Base-by-base conservation (phyloP, 441 rosid species). In the Sinapis alba region DNA sequence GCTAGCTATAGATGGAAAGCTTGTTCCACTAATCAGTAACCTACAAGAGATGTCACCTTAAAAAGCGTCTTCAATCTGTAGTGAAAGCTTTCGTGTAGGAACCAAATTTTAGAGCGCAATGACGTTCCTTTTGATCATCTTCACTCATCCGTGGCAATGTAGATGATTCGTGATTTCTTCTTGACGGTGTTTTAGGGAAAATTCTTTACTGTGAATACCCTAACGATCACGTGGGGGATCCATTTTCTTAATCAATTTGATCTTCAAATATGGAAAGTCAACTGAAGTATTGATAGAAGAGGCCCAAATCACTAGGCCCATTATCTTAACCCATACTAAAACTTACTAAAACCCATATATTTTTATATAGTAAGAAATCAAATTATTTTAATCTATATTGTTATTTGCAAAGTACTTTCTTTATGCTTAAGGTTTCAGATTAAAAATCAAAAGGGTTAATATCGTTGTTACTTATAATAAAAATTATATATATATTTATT, bases 41-140 rank as follows among this genome's bases (percentile, higher is more conserved):
- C 97, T 18, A 94, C 98, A 77, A 92, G 86, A 0, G 99, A 92
- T 61, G 92, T 97, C 10, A 94, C 98, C 68, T 86, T 92, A 45
- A 94, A 38, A 84, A 19, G 93, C 99, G 50, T 43, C 50, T 43
- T 94, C 98, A 68, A 94, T 92, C 82, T 92, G 98, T 79, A 85
- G 94, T 0, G 97, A 97, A 19, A 90, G 87, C 70, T 94, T 98
- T 12, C 99, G 85, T 21, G 98, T 92, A 1, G 96, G 98, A 0
- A 97, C 98, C 96, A 94, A 85, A 18, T 92, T 92, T 97, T 57
- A 94, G 95, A 16, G 97, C 95, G 32, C 88, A 90, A 54, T 95
- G 98, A 32, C 98, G 97, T 71, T 94, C 97, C 0, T 97, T 90
- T 51, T 90, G 95, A 65, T 88, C 90, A 68, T 92, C 97, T 72